Base-by-base conservation (phyloP, 176 grass and related monocot species). In the Oryza rufipogon region DNA sequence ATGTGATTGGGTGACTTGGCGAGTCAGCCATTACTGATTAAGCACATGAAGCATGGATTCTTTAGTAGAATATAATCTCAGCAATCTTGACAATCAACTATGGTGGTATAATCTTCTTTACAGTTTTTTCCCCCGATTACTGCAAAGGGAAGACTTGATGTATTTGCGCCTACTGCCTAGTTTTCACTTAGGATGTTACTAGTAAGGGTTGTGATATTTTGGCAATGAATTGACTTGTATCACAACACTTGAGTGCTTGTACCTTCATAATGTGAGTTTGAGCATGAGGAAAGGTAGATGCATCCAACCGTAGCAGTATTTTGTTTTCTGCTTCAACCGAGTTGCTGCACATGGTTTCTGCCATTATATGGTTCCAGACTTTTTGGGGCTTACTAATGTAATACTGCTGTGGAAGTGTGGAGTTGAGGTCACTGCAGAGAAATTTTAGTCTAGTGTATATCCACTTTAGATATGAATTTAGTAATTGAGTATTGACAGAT, bases 41-140 rank as follows among this genome's bases (percentile, higher is more conserved):
- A 70, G 19, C 30, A 81, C 48, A 26, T 39, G 48, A 81, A 81
- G 32, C 66, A 81, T 70, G 2, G 49, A 15, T 70, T 80, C 19
- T 56, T 11, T 39, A 58, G 36, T 56, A 15, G 32, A 81, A 41
- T 14, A 41, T 12, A 4, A 70, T 20, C 32, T 41, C 22, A 30
- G 10, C 68, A 25, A 70, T 81, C 45, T 70, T 69, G 1, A 16
- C 8, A 19, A 51, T 46, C 46, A 34, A 13, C 36, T 64, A 48
- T 33, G 9, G n/a, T 30, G 44, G 48, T 16, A 22, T 51, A 68
- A 39, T 81, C 13, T 20, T 11, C 48, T 41, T 60, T n/a, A 63
- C n/a, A 23, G 2, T 10, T 63, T 10, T 61, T 23, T 3, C 10
- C 22, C 9, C 9, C 0, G n/a, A 11, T 20, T 22, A 23, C n/a